These are phyloP conservation scores for Metschnikowia anglica DNA, from an alignment of 805 yeast genomes.

Conservation along the genomic window DNA sequence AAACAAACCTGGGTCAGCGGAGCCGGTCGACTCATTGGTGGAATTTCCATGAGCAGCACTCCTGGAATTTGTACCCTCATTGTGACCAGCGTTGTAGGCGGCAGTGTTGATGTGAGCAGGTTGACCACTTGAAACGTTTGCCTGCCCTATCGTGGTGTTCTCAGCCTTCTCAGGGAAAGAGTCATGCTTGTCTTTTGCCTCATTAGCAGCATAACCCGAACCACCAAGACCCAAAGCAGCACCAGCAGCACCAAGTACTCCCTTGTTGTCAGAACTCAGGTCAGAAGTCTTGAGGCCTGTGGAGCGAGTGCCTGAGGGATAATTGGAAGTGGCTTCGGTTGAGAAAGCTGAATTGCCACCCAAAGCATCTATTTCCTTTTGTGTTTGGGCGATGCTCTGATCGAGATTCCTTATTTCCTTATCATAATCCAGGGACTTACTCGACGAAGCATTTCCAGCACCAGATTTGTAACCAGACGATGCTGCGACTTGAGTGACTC, in stretches of 20 bases:
- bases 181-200: not conserved
- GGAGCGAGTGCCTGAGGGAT: not conserved
- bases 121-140: constrained; percentile 4
- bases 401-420: constrained; percentile 26
- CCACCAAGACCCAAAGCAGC: constrained; percentile 25
- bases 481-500: constrained; percentile 13
- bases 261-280: constrained; percentile 6
- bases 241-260: constrained; percentile 22
- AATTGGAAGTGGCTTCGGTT: not conserved
- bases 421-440: constrained; percentile 23
- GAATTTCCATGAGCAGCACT: not conserved
- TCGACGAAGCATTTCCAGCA: constrained; percentile 18
- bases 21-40: constrained; percentile 4
- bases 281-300: not conserved
- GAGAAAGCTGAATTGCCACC: constrained; percentile 1
- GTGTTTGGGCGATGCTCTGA: constrained; percentile 26
- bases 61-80: constrained; percentile 5
- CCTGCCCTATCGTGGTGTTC: constrained; percentile 6
- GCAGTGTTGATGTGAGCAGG: constrained; percentile 7
- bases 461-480: not conserved
- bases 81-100: constrained; percentile 18
- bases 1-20: constrained; percentile 13
- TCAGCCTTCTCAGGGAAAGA: not conserved
- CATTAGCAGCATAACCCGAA: constrained; percentile 9
- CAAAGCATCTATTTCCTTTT: constrained; percentile 25